Evolutionary conservation across 305 asterid genomes (phyloP).

Genomic region (Caryopteris hybrid): DNA sequence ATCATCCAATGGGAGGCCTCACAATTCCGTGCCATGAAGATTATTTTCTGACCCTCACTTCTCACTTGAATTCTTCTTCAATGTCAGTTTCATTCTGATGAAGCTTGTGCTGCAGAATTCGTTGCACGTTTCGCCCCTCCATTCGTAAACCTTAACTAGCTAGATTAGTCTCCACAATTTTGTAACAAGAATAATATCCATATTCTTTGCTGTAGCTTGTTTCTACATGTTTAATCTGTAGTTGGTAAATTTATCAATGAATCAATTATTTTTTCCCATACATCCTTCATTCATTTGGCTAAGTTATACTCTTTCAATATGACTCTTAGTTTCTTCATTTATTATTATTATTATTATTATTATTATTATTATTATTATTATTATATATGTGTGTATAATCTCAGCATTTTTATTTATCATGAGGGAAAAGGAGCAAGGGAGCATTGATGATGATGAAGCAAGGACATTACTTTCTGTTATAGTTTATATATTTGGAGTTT

Average conservation of each 20-base stretch:
- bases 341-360: too few relatives aligned
- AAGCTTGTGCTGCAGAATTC: not conserved
- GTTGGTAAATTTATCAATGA: too few relatives aligned
- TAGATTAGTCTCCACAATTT: constrained; percentile 13
- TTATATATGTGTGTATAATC: too few relatives aligned
- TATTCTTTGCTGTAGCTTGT: not conserved
- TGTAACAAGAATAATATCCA: constrained; percentile 5
- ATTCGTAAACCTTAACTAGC: not conserved
- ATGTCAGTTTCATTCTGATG: not conserved
- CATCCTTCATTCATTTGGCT: not conserved
- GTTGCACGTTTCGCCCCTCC: not conserved
- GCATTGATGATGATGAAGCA: not conserved
- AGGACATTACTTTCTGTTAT: not conserved
- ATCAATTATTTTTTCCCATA: not conserved
- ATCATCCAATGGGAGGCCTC: constrained; percentile 77
- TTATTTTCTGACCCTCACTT: constrained; percentile 52
- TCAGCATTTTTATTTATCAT: too few relatives aligned
- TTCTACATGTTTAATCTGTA: too few relatives aligned
- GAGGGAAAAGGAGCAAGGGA: too few relatives aligned
- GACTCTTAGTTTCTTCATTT: not conserved
- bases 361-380: too few relatives aligned
- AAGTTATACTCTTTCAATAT: not conserved
- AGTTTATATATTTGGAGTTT: not conserved
- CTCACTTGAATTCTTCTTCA: constrained; percentile 30
- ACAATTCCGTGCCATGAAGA: constrained; percentile 72